Evolutionary conservation across 139 green algal species (phyloP).

Genomic region (Auxenochlorella pyrenoidosa): DNA sequence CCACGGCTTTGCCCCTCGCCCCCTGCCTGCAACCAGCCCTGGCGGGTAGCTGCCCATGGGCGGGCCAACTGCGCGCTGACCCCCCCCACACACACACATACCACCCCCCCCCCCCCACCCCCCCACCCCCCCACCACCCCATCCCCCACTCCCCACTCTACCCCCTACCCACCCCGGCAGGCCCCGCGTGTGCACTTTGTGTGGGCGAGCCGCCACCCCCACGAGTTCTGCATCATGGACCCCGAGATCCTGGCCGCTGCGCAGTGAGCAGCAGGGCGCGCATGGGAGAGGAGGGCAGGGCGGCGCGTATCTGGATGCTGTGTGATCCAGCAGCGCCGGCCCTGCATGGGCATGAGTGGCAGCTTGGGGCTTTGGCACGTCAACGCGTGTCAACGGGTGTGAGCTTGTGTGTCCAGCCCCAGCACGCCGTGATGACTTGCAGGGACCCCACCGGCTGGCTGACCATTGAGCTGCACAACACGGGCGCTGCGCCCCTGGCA

Average conservation of each 20-base stretch:
- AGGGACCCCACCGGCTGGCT: constrained; percentile 22
- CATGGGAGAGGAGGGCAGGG: no score
- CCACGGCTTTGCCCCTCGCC: not conserved
- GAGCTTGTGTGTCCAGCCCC: not conserved
- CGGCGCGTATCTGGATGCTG: no score
- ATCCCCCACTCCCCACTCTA: no score
- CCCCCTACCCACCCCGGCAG: not conserved
- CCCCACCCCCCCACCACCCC: no score
- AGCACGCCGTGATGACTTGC: not conserved
- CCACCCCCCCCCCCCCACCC: no score
- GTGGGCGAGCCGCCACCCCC: constrained; percentile 26
- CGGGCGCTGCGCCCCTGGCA: not conserved
- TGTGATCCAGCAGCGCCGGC: no score
- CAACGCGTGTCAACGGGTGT: no score
- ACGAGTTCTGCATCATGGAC: constrained; percentile 45
- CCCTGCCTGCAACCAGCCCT: not conserved
- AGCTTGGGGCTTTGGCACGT: not conserved
- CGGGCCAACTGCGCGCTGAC: not conserved
- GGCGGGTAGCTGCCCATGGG: not conserved
- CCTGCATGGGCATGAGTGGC: not conserved
- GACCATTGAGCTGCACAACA: constrained; percentile 31
- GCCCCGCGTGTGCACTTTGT: constrained; percentile 15
- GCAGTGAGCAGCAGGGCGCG: not conserved
- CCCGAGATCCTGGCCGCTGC: not conserved
- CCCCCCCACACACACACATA: no score